Evolutionary conservation across 805 yeast genomes (phyloP).

Genomic region (Sugiyamaella americana): DNA sequence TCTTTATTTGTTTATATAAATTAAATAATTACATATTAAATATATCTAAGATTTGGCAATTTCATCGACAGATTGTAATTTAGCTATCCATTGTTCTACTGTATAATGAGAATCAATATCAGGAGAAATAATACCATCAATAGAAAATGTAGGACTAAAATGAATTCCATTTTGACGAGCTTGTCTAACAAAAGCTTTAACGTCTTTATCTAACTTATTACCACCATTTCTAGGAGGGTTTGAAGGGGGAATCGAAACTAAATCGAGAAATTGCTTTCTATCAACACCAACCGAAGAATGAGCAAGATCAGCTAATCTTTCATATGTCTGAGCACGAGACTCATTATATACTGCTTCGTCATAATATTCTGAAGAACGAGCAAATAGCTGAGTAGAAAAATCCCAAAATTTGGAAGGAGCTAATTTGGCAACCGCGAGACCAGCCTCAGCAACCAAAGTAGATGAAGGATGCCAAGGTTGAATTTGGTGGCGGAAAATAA

Average conservation of each 20-base stretch:
- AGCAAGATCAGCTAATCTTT: constrained; percentile 47
- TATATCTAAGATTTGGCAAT: constrained; percentile 8
- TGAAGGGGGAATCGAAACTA: constrained; percentile 31
- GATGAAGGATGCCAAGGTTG: constrained; percentile 91
- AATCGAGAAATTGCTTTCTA: constrained; percentile 32
- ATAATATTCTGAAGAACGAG: constrained; percentile 47
- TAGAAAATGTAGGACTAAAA: constrained; percentile 72
- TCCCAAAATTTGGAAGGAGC: constrained; percentile 52
- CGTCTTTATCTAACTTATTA: constrained; percentile 50
- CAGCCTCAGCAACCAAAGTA: constrained; percentile 60
- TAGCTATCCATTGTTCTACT: constrained; percentile 38
- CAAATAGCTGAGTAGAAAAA: constrained; percentile 51
- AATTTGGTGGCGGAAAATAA: constrained; percentile 64
- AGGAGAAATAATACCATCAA: constrained; percentile 59
- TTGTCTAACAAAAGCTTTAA: constrained; percentile 67
- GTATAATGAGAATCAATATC: constrained; percentile 59
- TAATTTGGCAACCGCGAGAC: constrained; percentile 57
- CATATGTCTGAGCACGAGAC: constrained; percentile 51
- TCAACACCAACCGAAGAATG: constrained; percentile 37
- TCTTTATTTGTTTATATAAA: no score
- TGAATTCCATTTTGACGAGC: constrained; percentile 75
- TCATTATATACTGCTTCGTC: constrained; percentile 54
- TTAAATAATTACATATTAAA: no score
- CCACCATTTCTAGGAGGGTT: constrained; percentile 47
- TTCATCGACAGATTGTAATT: constrained; percentile 14